Evolutionary conservation across 176 grass and related monocot genomes (phyloP).

Genomic region (Cenchrus fungigraminus): DNA sequence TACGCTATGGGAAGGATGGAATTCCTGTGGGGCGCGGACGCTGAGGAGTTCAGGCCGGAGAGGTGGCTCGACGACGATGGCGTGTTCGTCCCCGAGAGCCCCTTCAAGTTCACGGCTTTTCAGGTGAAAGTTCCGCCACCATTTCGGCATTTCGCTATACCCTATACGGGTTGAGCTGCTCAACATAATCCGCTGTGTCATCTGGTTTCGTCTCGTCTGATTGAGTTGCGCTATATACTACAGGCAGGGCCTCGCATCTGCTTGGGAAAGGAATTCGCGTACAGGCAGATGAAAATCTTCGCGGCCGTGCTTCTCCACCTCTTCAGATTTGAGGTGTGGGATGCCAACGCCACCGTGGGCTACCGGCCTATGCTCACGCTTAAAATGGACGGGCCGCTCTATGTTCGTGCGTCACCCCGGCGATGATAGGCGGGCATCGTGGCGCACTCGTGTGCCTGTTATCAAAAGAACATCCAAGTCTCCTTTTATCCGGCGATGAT

Average conservation of each 20-base stretch:
- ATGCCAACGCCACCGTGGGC: slow-evolving; percentile 30
- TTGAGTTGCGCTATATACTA: too few species aligned
- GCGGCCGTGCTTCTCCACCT: slow-evolving; percentile 53
- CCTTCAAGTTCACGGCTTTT: slow-evolving; percentile 80
- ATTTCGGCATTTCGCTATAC: too few species aligned
- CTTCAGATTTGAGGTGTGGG: slow-evolving; percentile 70
- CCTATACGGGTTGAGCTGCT: too few species aligned
- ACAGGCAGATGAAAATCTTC: slow-evolving; percentile 63
- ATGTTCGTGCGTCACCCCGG: slow-evolving; percentile 26
- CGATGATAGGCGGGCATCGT: too few species aligned
- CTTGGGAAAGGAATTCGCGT: slow-evolving; percentile 57
- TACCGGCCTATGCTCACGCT: slow-evolving; percentile 57
- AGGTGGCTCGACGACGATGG: slow-evolving; percentile 69
- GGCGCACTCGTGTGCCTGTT: too few species aligned
- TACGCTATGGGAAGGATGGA: slow-evolving; percentile 90
- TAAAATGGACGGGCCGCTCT: slow-evolving; percentile 55
- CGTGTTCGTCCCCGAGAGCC: slow-evolving; percentile 63
- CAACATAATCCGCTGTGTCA: too few species aligned
- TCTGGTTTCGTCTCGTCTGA: too few species aligned
- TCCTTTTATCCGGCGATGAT: too few species aligned
- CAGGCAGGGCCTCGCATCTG: slow-evolving; percentile 81
- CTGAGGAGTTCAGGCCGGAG: slow-evolving; percentile 77
- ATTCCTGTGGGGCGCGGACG: slow-evolving; percentile 78
- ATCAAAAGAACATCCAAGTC: too few species aligned
- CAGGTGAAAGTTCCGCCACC: slow-evolving; percentile 43